These are phyloP conservation scores for Marchantia paleacea DNA, from an alignment of 225 moss, liverwort and hornwort genomes.

Conservation along the genomic window DNA sequence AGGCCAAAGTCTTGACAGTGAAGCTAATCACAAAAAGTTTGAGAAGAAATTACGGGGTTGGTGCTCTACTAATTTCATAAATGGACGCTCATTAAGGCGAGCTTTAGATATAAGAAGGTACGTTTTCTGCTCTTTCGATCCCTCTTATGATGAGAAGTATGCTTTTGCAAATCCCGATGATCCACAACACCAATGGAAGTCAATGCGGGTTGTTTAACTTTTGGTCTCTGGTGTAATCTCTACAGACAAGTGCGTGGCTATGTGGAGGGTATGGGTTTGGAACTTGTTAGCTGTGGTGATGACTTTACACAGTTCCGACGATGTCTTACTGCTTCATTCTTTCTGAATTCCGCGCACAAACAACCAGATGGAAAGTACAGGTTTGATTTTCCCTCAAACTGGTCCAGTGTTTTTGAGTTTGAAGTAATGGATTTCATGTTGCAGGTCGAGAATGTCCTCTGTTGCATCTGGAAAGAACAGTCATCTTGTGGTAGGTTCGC, in stretches of 20 bases:
- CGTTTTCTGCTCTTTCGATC: background rate
- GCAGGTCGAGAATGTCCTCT: no score
- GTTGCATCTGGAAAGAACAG: no score
- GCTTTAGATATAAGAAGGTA: constrained; percentile 90
- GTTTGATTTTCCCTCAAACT: constrained; percentile 24
- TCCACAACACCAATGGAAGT: background rate
- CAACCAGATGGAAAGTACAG: constrained; percentile 93
- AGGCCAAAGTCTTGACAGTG: constrained; percentile 40
- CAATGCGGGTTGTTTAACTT: background rate
- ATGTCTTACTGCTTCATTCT: constrained; percentile 87
- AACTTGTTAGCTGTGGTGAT: constrained; percentile 71
- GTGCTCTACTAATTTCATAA: constrained; percentile 78
- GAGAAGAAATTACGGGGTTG: constrained; percentile 74
- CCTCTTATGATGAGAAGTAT: no score
- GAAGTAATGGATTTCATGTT: no score
- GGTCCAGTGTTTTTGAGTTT: no score
- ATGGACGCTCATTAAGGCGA: constrained; percentile 74
- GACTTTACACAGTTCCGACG: constrained; percentile 68
- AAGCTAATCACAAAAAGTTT: constrained; percentile 50
- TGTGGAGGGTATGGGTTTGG: constrained; percentile 72
- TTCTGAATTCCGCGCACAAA: constrained; percentile 78
- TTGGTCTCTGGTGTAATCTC: background rate
- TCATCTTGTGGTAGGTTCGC: no score
- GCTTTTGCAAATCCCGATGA: background rate
- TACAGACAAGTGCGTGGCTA: constrained; percentile 85